A percentile compares a stretch with the other conserved stretches of the same genome.
Conservation (phyloP, 768 basidiomycete species). For the Mycena maculata region DNA sequence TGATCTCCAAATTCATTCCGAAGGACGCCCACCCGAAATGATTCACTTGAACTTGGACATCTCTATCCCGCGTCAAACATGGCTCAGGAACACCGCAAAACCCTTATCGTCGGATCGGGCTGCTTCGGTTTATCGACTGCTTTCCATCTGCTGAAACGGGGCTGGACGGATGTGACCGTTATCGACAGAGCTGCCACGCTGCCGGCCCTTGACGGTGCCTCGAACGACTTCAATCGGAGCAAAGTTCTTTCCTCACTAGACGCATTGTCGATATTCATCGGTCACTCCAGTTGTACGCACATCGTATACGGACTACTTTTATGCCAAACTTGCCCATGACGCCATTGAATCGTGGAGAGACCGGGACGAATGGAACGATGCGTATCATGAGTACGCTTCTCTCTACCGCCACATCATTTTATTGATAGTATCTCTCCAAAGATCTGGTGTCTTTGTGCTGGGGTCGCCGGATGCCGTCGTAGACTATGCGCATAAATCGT, state of each 20-base stretch:
- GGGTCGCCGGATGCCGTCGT: constrained; percentile 47
- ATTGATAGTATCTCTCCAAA: constrained; percentile 39
- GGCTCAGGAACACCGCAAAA: constrained; percentile 43
- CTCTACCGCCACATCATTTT: neutral
- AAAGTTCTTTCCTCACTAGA: constrained; percentile 15
- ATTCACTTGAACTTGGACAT: too few relatives aligned
- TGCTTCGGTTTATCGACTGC: constrained; percentile 92
- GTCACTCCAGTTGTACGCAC: constrained; percentile 72
- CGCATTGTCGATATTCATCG: neutral
- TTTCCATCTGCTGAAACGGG: constrained; percentile 75
- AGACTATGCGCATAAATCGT: constrained; percentile 64
- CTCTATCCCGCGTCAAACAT: too few relatives aligned
- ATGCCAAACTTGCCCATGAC: constrained; percentile 77
- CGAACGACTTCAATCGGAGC: constrained; percentile 66
- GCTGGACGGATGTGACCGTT: constrained; percentile 77
- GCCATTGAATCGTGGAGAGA: constrained; percentile 83
- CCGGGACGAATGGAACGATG: constrained; percentile 71
- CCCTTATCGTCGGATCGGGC: constrained; percentile 84
- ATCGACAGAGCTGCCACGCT: constrained; percentile 76
- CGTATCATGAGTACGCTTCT: constrained; percentile 82
- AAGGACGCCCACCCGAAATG: too few relatives aligned
- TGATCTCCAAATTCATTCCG: too few relatives aligned
- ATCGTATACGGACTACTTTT: constrained; percentile 76
- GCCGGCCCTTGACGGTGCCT: constrained; percentile 87
- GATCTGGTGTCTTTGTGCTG: constrained; percentile 78